Base-by-base conservation (phyloP, 176 grass and related monocot genomes). In the Canna indica region DNA sequence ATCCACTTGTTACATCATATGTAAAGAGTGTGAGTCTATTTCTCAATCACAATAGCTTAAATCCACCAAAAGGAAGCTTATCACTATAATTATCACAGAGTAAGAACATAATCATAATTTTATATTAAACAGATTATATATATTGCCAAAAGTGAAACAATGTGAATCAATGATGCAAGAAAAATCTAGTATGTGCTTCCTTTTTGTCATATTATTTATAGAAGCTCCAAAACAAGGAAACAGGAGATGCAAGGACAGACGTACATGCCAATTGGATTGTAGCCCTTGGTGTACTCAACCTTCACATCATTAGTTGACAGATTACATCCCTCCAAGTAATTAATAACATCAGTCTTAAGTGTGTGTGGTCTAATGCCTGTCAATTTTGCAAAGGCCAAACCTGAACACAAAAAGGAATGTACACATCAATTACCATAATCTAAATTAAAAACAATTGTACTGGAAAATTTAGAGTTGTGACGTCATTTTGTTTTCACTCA, bases 301-400 rank as follows among this genome's bases (percentile, higher is more conserved):
- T 93, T 99, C 58, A 93, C 67, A 84, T 93, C 89, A 46, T 87
- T 74, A 31, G 72, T 74, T 67, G 86, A 90, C 61, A 99, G 63
- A 58, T 78, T 83, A 76, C 75, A 84, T 77, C 75, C 83, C 75
- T 90, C 89, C 33, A 99, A 75, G 18, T 73, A 61, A 90, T 93
- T 86, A 59, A 93, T 78, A 70, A 99, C 77, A 71, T 99, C 94
- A 48, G 89, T 99, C 79, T 90, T 93, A 69, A 99, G 80, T 69
- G 86, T 86, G 75, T 83, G 79, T 81, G 69, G 87, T 22, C 81
- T 73, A 16, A 88, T 38, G 63, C 73, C 76, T 20, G 17, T 71
- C 69, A 93, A 83, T 70, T 56, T 84, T 80, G 74, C 94, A 80
- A 79, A 99, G 62, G 76, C 64, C 44, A 90, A 70, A 26, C 86